Base-by-base conservation (phyloP, 441 rosid genomes). In the Croton laevigatus region DNA sequence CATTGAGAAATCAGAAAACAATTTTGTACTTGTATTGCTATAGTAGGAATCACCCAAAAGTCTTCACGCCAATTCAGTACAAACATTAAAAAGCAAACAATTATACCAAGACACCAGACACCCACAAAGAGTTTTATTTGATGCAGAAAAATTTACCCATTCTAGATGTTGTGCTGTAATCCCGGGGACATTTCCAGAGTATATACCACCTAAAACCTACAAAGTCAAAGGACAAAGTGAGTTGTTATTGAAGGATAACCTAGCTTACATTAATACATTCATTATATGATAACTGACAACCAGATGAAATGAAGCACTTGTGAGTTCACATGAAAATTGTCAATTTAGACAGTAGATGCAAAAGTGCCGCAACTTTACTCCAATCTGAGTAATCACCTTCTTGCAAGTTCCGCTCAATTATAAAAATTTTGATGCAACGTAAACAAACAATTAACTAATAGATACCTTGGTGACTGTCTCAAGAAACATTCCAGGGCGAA, bases 401-500 rank as follows among this genome's bases (percentile, higher is more conserved):
- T 23, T 52, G 6, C 44, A 54, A 53, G 37, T 51, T 37, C 61
- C 34, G 8, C 44, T 7, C 40, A 34, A 42, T 42, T 68, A 36
- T 63, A 19, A n/a, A 44, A 23, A 36, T 23, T 54, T 36, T 40
- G 6, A 59, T 22, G 42, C 27, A 19, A 19, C 8, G 40, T 44
- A 6, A 0, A 13, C 16, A 57, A 52, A 71, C 32, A 52, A 62
- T 12, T 40, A 23, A 55, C 19, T 16, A 68, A 65, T 20, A 38
- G 52, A 13, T 80, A 95, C 99, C 97, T 93, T 95, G 59, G 97
- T 81, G 68, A 95, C 95, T 40, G 98, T 92, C 80, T 95, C 96
- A 61, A 95, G 87, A 84, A 93, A 92, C 92, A 95, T 95, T 79
- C 98, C 97, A 36, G 96, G 95, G 49, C 96, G 92, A 65, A 93